These are phyloP conservation scores for Komagataella pseudopastoris DNA, from an alignment of 805 yeast species.

Conservation along the genomic window DNA sequence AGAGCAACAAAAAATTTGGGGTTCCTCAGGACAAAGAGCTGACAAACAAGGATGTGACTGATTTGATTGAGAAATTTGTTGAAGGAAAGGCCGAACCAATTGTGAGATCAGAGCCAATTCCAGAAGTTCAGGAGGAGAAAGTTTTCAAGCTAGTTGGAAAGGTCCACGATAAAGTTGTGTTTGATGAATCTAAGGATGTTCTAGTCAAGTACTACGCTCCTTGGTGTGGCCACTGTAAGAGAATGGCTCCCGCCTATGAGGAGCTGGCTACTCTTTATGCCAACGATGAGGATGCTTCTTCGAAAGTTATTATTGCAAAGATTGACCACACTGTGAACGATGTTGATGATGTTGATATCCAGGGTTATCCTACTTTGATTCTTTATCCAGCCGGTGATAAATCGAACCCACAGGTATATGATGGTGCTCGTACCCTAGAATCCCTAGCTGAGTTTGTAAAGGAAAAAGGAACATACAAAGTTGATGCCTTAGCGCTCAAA, in stretches of 20 bases:
- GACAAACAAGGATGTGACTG: constrained; percentile 36
- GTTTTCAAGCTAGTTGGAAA: constrained; percentile 69
- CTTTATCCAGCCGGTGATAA: constrained; percentile 82
- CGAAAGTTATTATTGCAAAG: constrained; percentile 65
- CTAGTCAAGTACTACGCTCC: constrained; percentile 91
- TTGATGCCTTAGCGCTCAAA: constrained; percentile 30
- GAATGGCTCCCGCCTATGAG: constrained; percentile 77
- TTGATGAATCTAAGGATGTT: constrained; percentile 47
- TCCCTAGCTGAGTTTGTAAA: constrained; percentile 57
- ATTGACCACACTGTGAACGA: constrained; percentile 87
- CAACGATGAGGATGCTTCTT: constrained; percentile 30
- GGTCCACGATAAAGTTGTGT: constrained; percentile 60
- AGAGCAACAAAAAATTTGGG: constrained; percentile 63
- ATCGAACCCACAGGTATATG: constrained; percentile 48
- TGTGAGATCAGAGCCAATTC: constrained; percentile 77
- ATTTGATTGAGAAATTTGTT: constrained; percentile 49
- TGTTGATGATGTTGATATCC: constrained; percentile 56
- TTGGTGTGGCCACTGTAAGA: constrained; percentile 97
- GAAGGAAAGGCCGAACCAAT: constrained; percentile 58
- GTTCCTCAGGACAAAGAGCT: constrained; percentile 43
- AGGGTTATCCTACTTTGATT: constrained; percentile 87
- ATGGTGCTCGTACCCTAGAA: constrained; percentile 64
- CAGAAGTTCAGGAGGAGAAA: constrained; percentile 62
- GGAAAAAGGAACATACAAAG: constrained; percentile 47
- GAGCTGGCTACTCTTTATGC: constrained; percentile 66